These are phyloP conservation scores for Xanthoceras sorbifolium DNA, from an alignment of 345 rosid species.

Conservation along the genomic window DNA sequence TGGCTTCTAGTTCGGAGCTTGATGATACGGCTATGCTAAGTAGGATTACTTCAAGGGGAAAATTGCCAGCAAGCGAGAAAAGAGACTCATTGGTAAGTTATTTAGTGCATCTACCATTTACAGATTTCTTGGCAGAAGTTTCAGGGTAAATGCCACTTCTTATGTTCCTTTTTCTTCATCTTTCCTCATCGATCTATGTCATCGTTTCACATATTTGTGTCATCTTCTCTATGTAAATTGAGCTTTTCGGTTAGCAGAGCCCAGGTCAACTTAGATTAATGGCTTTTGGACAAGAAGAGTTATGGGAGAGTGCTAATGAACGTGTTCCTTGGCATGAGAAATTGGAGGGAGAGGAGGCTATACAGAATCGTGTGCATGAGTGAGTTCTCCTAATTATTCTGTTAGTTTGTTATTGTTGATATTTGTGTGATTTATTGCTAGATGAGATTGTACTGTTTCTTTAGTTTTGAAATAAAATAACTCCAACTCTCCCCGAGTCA, in stretches of 20 bases:
- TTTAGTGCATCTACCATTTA: neutral
- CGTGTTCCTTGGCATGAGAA: conserved; percentile 97
- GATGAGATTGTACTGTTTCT: neutral
- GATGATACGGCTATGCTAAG: conserved; percentile 52
- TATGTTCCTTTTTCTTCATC: neutral
- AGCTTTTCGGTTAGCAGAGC: conserved; percentile 45
- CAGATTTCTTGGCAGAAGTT: neutral
- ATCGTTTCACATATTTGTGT: neutral
- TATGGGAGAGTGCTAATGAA: conserved; percentile 84
- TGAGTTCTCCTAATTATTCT: conserved; percentile 40
- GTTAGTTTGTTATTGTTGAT: conserved; percentile 16
- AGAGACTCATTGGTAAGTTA: conserved; percentile 59
- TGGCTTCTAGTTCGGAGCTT: conserved; percentile 38
- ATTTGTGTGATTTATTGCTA: conserved; percentile 15
- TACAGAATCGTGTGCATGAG: conserved; percentile 97
- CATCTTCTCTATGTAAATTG: conserved; percentile 12
- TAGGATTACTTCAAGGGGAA: conserved; percentile 63
- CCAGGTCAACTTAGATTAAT: conserved; percentile 69
- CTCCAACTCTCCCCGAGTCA: too few relatives aligned
- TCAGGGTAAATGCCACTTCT: neutral
- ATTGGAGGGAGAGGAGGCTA: conserved; percentile 90
- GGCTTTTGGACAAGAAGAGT: conserved; percentile 87
- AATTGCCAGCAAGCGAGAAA: conserved; percentile 40
- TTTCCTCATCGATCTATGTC: conserved; percentile 7
- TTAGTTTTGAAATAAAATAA: neutral